These are phyloP conservation scores for Theobroma grandiflorum DNA, from an alignment of 441 rosid genomes.

Conservation along the genomic window DNA sequence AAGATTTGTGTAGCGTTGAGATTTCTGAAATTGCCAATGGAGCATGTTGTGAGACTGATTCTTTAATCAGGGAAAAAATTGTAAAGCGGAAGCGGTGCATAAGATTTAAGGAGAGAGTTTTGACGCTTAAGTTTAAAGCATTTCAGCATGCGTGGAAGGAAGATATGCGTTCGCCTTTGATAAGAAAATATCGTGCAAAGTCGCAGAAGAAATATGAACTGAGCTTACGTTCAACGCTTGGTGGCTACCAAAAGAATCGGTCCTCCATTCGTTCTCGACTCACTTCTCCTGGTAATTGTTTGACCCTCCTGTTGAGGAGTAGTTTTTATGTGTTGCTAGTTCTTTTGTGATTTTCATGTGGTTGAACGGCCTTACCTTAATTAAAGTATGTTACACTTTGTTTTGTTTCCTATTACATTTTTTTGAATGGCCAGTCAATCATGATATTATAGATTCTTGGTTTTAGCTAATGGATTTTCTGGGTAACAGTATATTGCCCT, in stretches of 20 bases:
- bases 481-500: too few relatives aligned
- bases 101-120: conserved; percentile 81
- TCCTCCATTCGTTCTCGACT: conserved; percentile 73
- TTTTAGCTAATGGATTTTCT: not conserved
- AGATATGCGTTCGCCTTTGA: conserved; percentile 65
- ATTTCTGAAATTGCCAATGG: conserved; percentile 37
- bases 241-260: conserved; percentile 65
- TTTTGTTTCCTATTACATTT: not conserved
- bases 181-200: conserved; percentile 64
- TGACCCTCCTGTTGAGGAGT: not conserved
- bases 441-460: not conserved
- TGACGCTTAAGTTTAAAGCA: conserved; percentile 81
- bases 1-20: conserved; percentile 44
- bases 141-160: conserved; percentile 87
- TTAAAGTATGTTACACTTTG: not conserved
- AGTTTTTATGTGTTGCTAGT: not conserved
- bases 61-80: conserved; percentile 56
- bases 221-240: conserved; percentile 53
- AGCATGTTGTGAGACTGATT: conserved; percentile 42
- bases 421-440: not conserved
- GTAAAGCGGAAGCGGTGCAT: conserved; percentile 50
- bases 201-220: conserved; percentile 73
- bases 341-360: conserved; percentile 8
- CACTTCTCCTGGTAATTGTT: conserved; percentile 70
- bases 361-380: not conserved